phyloP scores from a whole-genome alignment of 1,284 basidiomycete species.

The Agroathelia rolfsii region DNA sequence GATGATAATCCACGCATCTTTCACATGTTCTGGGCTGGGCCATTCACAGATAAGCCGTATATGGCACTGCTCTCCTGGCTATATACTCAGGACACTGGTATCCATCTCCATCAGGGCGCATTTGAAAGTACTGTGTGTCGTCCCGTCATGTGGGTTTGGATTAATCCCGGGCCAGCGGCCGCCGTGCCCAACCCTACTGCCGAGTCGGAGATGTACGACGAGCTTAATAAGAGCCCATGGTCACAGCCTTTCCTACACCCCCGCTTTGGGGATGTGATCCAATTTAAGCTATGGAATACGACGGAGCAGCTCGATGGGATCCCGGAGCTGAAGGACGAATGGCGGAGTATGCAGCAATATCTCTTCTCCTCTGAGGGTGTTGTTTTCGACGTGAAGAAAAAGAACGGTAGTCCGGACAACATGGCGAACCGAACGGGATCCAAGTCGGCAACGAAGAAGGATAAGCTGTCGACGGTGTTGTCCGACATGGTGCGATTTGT shows the following conservation, averaged over 20 bases:
- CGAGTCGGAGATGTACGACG: slow-evolving; percentile 49
- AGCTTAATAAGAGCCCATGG: slow-evolving; percentile 62
- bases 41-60: slow-evolving; percentile 78
- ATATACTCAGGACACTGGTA: slow-evolving; percentile 68
- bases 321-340: slow-evolving; percentile 61
- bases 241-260: slow-evolving; percentile 67
- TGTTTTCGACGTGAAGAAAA: slow-evolving; percentile 23
- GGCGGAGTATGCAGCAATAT: slow-evolving; percentile 52
- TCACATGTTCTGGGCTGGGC: slow-evolving; percentile 80
- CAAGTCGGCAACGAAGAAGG: slow-evolving; percentile 54
- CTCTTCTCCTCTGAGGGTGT: slow-evolving; percentile 72
- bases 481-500: slow-evolving; percentile 79
- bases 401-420: slow-evolving; percentile 30
- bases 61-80: slow-evolving; percentile 69
- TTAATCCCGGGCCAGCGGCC: slow-evolving; percentile 60
- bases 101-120: slow-evolving; percentile 37
- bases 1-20: slow-evolving; percentile 66
- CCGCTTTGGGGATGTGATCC: slow-evolving; percentile 63
- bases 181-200: slow-evolving; percentile 62
- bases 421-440: slow-evolving; percentile 56
- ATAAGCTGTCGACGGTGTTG: slow-evolving; percentile 64
- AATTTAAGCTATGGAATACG: slow-evolving; percentile 78
- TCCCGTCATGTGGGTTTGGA: slow-evolving; percentile 83
- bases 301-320: slow-evolving; percentile 75
- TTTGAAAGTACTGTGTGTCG: slow-evolving; percentile 42